Evolutionary conservation across 352 stramenopile species (phyloP).

Genomic region (Phytopythium helicoides): DNA sequence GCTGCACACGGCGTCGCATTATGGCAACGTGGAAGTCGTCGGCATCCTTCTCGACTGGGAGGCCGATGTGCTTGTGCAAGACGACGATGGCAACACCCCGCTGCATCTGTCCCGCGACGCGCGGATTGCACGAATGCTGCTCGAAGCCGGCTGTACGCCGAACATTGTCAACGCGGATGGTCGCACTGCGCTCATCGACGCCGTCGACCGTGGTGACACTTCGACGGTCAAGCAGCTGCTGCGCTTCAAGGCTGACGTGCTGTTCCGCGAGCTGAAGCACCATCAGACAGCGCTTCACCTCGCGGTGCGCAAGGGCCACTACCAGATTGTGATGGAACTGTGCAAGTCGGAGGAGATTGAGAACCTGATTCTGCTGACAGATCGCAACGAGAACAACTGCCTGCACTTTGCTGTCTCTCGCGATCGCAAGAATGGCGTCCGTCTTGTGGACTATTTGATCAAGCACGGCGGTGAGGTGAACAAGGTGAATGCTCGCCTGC

Average conservation of each 20-base stretch:
- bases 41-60: slow-evolving; percentile 81
- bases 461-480: slow-evolving; percentile 81
- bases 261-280: slow-evolving; percentile 86
- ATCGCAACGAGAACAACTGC: slow-evolving; percentile 84
- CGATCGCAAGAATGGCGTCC: slow-evolving; percentile 80
- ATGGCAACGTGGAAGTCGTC: slow-evolving; percentile 81
- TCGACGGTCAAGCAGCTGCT: slow-evolving; percentile 78
- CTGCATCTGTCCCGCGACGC: slow-evolving; percentile 78
- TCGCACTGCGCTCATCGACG: slow-evolving; percentile 75
- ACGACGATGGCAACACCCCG: slow-evolving; percentile 83
- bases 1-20: slow-evolving; percentile 78
- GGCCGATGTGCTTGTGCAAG: slow-evolving; percentile 71
- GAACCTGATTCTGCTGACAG: slow-evolving; percentile 65
- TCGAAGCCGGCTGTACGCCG: slow-evolving; percentile 77
- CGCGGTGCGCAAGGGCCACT: slow-evolving; percentile 80
- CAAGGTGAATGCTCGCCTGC: slow-evolving; percentile 80
- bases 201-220: slow-evolving; percentile 66
- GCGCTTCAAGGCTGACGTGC: slow-evolving; percentile 81
- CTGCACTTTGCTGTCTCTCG: slow-evolving; percentile 82
- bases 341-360: slow-evolving; percentile 71
- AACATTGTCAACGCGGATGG: slow-evolving; percentile 85
- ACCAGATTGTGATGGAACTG: slow-evolving; percentile 83
- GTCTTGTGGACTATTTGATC: slow-evolving; percentile 81
- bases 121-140: slow-evolving; percentile 74
- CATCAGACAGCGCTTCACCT: slow-evolving; percentile 82